Conservation (phyloP, 331 rosid genomes). For the Pyracantha coccinea region DNA sequence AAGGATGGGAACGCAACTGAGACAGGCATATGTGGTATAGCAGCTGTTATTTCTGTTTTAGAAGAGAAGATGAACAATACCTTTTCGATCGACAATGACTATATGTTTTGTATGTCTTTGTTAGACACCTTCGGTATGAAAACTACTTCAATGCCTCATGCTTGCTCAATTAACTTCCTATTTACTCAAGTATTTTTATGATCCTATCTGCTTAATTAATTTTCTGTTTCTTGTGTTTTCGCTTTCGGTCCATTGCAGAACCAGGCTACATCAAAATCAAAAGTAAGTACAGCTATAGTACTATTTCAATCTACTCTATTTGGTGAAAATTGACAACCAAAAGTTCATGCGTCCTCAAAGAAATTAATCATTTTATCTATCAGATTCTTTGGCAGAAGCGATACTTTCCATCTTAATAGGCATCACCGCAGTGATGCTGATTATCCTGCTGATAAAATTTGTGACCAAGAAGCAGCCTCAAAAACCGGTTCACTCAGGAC, state of each 20-base stretch:
- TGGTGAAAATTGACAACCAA: not conserved
- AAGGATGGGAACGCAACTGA: not conserved
- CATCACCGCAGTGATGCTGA: slow-evolving; percentile 9
- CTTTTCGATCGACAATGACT: slow-evolving; percentile 8
- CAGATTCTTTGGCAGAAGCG: slow-evolving; percentile 26
- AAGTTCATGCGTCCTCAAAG: not conserved
- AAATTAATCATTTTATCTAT: not conserved
- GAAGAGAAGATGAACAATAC: slow-evolving; percentile 18
- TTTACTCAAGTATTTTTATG: not conserved
- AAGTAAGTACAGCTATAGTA: slow-evolving; percentile 19
- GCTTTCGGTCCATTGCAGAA: slow-evolving; percentile 12
- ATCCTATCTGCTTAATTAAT: not conserved
- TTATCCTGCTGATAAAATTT: slow-evolving; percentile 30
- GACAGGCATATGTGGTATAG: slow-evolving; percentile 37
- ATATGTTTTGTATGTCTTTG: slow-evolving; percentile 41
- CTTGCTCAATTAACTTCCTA: not conserved
- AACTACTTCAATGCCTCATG: not conserved
- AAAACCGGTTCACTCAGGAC: slow-evolving; percentile 17
- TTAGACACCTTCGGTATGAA: slow-evolving; percentile 24
- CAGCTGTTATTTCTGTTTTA: slow-evolving; percentile 43
- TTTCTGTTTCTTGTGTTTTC: not conserved
- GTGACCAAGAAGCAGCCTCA: slow-evolving; percentile 31
- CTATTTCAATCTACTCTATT: not conserved
- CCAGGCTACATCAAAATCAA: slow-evolving; percentile 24
- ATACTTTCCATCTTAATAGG: slow-evolving; percentile 20